Evolutionary conservation across 2,329 filamentous ascomycete genomes (phyloP), one percentile per base, ranked within the genome.

Genomic region (Neurospora crassa): DNA sequence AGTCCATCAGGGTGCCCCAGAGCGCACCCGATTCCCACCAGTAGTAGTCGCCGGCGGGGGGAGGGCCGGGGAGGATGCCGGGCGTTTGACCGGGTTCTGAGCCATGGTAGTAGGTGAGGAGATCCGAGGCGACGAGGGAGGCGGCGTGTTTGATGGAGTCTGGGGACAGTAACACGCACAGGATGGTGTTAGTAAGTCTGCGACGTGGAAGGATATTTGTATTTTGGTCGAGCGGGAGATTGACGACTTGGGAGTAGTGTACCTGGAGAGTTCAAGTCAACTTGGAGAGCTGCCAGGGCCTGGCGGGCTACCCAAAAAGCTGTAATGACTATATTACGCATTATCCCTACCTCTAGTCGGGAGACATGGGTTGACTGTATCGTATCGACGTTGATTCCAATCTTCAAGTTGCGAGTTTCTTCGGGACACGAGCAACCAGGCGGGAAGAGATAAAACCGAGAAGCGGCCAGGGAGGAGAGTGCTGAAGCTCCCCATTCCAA

Each of bases 21-120:
- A 92, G 83, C 10, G 88, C 86, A 70, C 88, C 87, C 2, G 88
- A 88, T 77, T 92, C 87, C 90, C 90, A 92, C 90, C 90, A 92
- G 82, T 91, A 91, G 78, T 89, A 90, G 70, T 85, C 82, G 73
- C 86, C 86, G 12, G 1, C 40, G 1, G 70, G 71, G 10, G 71
- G 71, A 10, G 68, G 67, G 5, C 41, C 18, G 24, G 67, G 67
- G 10, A 88, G 78, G 75, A 87, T 87, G 41, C 86, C 86, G 14
- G 86, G 85, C 16, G 83, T 84, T 75, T 82, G 79, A 70, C 86
- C 85, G 0, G 71, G 37, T 47, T 72, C 67, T 70, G 73, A 71
- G 20, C 74, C 73, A 11, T 71, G 70, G 74, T 75, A 75, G 67
- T 72, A 72, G 3, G 59, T 68, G 43, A 75, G 70, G 40, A 72